phyloP scores from a whole-genome alignment of 2,329 filamentous ascomycete genomes.

The Mariannaea sp. region DNA sequence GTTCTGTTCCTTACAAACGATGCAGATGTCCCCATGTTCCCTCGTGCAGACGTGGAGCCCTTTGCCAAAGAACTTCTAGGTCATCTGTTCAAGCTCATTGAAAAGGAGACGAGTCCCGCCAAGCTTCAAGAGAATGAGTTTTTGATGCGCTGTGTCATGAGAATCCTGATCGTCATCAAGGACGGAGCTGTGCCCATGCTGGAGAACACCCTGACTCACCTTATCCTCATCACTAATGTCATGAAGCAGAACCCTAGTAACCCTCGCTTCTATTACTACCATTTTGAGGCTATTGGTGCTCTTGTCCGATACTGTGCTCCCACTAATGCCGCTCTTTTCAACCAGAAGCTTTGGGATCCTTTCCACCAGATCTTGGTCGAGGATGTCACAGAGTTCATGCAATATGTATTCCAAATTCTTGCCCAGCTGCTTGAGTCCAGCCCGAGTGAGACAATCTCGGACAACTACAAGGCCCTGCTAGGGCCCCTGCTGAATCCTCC shows the following conservation, averaged over 20 bases:
- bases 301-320: conserved; percentile 73
- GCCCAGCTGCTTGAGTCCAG: conserved; percentile 88
- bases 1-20: conserved; percentile 83
- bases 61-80: conserved; percentile 85
- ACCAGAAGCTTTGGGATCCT: conserved; percentile 79
- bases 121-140: conserved; percentile 99
- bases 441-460: conserved; percentile 75
- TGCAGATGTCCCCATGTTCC: conserved; percentile 76
- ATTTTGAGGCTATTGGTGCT: conserved; percentile 93
- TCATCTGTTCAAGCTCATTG: conserved; percentile 89
- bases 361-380: conserved; percentile 81
- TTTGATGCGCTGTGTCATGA: conserved; percentile 97
- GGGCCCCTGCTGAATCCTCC: conserved; percentile 77
- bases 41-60: conserved; percentile 76
- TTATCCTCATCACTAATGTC: conserved; percentile 87
- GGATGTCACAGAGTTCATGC: conserved; percentile 90
- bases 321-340: conserved; percentile 72
- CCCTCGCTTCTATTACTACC: conserved; percentile 97
- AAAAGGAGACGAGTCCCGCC: conserved; percentile 79
- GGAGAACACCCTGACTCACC: conserved; percentile 79
- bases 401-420: conserved; percentile 95
- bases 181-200: conserved; percentile 76
- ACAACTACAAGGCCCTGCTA: conserved; percentile 80
- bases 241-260: conserved; percentile 97
- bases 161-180: conserved; percentile 91